A percentile compares a stretch with the other conserved stretches of the same genome.
Evolutionary conservation across 208 protist genomes (phyloP).

Genomic region (Wallacemonas collosoma): DNA sequence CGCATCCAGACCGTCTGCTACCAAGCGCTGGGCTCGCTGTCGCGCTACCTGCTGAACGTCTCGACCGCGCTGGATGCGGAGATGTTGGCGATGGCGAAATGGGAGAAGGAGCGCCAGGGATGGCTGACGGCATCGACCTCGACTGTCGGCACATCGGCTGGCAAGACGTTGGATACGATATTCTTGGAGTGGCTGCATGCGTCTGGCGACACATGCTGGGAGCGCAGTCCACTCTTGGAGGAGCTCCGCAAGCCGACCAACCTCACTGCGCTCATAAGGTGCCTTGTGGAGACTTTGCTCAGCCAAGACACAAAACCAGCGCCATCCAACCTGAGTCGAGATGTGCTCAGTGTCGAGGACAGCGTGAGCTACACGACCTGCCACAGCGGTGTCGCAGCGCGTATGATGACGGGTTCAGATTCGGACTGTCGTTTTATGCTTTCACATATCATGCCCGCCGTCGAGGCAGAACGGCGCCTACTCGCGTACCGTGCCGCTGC

Average conservation of each 20-base stretch:
- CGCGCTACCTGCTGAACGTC: slow-evolving; percentile 4
- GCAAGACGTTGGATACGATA: not conserved
- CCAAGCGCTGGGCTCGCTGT: not conserved
- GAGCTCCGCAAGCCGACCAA: slow-evolving; percentile 6
- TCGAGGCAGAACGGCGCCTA: slow-evolving; percentile 1
- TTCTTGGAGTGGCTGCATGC: not conserved
- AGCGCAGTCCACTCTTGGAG: slow-evolving; percentile 8
- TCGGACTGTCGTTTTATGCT: not conserved
- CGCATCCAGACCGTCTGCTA: slow-evolving; percentile 15
- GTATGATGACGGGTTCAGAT: not conserved
- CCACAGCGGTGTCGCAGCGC: too few species aligned
- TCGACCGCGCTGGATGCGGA: slow-evolving; percentile 1
- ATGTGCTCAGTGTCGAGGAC: too few species aligned
- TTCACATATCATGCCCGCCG: not conserved
- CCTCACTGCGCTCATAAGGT: not conserved
- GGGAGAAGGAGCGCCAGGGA: slow-evolving; percentile 9
- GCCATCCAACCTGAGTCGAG: too few species aligned
- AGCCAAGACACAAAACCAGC: not conserved
- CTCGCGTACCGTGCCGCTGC: not conserved
- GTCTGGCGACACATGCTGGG: slow-evolving; percentile 1
- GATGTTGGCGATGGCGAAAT: slow-evolving; percentile 4
- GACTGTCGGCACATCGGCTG: not conserved
- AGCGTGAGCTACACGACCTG: not conserved
- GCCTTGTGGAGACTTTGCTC: slow-evolving; percentile 8
- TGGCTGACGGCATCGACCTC: not conserved